These are phyloP conservation scores for Pleurotus citrinopileatus DNA, from an alignment of 768 basidiomycete genomes.

Conservation along the genomic window DNA sequence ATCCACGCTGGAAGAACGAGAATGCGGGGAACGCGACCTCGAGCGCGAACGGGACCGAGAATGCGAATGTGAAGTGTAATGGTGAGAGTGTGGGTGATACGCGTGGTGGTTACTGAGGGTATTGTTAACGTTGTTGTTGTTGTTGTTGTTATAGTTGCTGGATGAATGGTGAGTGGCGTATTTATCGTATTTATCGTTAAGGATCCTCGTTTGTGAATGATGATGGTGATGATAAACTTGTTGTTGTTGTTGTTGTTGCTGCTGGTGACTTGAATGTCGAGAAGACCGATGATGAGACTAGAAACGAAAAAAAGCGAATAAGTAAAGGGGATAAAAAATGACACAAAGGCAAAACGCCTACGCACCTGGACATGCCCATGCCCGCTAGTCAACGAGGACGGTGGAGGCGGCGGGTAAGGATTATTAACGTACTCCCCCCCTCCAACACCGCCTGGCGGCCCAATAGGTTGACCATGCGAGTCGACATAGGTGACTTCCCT, in stretches of 20 bases:
- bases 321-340: background rate
- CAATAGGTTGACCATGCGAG: background rate
- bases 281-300: constrained; percentile 5
- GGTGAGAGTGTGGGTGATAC: constrained; percentile 9
- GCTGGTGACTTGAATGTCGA: too few relatives aligned
- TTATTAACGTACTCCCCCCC: too few relatives aligned
- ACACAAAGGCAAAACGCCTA: too few relatives aligned
- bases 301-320: background rate
- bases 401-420: background rate
- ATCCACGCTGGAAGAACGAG: constrained; percentile 17
- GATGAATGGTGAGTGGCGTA: too few relatives aligned
- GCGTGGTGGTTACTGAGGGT: background rate
- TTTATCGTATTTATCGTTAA: constrained; percentile 5
- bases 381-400: too few relatives aligned
- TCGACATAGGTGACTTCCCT: background rate
- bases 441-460: background rate
- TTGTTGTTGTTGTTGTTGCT: background rate
- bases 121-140: too few relatives aligned
- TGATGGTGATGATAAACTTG: background rate
- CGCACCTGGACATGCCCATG: too few relatives aligned
- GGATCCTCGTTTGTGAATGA: background rate
- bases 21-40: too few relatives aligned
- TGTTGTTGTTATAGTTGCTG: too few relatives aligned
- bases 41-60: constrained; percentile 18
- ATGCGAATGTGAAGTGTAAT: background rate